These are phyloP conservation scores for Triticum urartu DNA, from an alignment of 176 grass and related monocot species.

Conservation along the genomic window DNA sequence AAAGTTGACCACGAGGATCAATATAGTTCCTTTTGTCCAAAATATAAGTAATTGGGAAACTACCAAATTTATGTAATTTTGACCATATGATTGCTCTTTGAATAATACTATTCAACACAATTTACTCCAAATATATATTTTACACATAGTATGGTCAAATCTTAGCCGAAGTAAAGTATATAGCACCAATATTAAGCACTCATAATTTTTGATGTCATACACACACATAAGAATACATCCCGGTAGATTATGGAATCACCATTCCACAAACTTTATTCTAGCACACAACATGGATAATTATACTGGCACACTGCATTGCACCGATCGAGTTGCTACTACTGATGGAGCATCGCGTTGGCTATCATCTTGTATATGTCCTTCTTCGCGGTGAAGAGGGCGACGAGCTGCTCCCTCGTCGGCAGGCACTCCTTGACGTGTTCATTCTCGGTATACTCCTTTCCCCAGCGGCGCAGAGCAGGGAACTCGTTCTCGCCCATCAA, in stretches of 20 bases:
- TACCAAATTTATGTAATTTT: too few relatives aligned
- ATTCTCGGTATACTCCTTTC: not conserved
- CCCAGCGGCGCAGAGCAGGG: not conserved
- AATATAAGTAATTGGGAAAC: too few relatives aligned
- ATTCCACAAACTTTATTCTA: not conserved
- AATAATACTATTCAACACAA: too few relatives aligned
- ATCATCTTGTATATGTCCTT: not conserved
- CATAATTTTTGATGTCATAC: too few relatives aligned
- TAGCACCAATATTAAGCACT: too few relatives aligned
- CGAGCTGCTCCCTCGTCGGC: not conserved
- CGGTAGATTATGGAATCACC: not conserved
- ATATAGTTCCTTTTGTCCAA: too few relatives aligned
- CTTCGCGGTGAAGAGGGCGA: not conserved
- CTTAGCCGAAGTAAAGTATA: too few relatives aligned
- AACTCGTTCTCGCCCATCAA: not conserved
- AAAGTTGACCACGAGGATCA: too few relatives aligned
- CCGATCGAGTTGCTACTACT: not conserved
- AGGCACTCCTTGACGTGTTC: not conserved
- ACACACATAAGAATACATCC: not conserved
- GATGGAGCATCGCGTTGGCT: not conserved
- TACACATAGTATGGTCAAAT: too few relatives aligned
- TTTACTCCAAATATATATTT: too few relatives aligned
- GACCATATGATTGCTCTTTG: too few relatives aligned
- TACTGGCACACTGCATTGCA: too few relatives aligned
- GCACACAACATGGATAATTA: not conserved